Base-by-base conservation (phyloP, 306 rosid genomes). In the Citrullus mucosospermus region DNA sequence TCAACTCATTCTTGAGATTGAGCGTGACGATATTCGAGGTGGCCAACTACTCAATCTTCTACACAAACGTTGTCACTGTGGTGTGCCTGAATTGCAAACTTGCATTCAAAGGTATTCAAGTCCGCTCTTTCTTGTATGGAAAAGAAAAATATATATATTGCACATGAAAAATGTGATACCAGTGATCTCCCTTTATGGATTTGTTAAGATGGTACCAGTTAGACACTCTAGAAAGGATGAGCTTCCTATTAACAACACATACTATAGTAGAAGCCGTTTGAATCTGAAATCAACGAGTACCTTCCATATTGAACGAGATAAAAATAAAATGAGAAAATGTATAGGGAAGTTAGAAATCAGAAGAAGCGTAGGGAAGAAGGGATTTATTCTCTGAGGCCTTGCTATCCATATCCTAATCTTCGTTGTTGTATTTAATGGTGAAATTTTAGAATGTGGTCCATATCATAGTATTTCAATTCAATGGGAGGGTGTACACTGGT, bases 81-180 rank as follows among this genome's bases (percentile, higher is more conserved):
- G 99, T 43, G 99, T 95, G 74, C 99, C 97, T 38, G 99, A 95
- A 80, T 86, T 92, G 85, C 99, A 95, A 83, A 86, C 97, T 22
- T 95, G 99, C 84, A 88, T 95, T 78, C 96, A 92, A 68, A 95
- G 98, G 98, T 92, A 79, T 85, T 81, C 14, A 18, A 38, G 32
- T 78, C 44, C 28, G 78, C 84, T 83, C 69, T 46, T 48, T 17
- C 43, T 73, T 46, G 39, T 34, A 70, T 25, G 58, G 30, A 22
- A 46, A 70, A 43, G 10, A 3, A 38, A 39, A 55, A 55, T 6
- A 18, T 1, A 6, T 39, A 44, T 44, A 1, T 44, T 12, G 39
- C 38, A 6, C 41, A 48, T 3, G 22, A 46, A 16, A 14, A 46
- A 14, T 53, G 0, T 41, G 56, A 71, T 71, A 10, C 22, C 39